These are phyloP conservation scores for Rhododendron vialii DNA, from an alignment of 148 eudicot genomes.

Conservation along the genomic window DNA sequence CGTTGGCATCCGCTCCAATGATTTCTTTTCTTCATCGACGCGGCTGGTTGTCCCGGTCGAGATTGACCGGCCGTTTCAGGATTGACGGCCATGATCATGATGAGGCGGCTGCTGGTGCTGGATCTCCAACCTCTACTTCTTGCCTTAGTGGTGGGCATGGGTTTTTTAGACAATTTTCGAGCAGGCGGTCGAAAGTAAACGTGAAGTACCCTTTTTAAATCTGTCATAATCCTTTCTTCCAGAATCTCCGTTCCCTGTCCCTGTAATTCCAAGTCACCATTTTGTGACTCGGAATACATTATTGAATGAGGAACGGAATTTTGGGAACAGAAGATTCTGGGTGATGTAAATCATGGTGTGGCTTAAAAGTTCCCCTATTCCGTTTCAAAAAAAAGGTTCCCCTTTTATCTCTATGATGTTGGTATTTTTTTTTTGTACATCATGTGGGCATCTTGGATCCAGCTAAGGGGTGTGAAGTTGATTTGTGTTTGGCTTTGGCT, in stretches of 20 bases:
- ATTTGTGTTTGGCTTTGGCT: background rate
- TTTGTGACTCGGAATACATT: background rate
- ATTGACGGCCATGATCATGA: background rate
- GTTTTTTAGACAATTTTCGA: background rate
- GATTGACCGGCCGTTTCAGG: background rate
- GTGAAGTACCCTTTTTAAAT: background rate
- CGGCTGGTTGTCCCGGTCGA: constrained; percentile 5
- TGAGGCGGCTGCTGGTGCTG: background rate
- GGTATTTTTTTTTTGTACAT: background rate
- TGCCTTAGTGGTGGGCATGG: constrained; percentile 17
- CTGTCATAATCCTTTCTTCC: background rate
- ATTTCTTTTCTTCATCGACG: constrained; percentile 1
- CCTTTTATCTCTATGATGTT: background rate
- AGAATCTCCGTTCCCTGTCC: background rate
- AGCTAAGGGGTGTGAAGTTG: background rate
- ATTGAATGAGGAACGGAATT: background rate
- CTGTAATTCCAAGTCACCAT: too few relatives aligned
- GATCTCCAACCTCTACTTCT: background rate
- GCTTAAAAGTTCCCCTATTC: background rate
- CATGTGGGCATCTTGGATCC: background rate
- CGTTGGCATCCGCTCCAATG: constrained; percentile 4
- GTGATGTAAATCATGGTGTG: background rate
- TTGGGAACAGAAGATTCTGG: background rate
- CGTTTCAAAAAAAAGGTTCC: too few relatives aligned
- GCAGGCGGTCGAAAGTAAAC: background rate